A percentile compares a stretch with the other conserved stretches of the same genome.
These are phyloP conservation scores for Exserohilum turcica DNA, from an alignment of 2,329 filamentous ascomycete genomes.

Conservation along the genomic window DNA sequence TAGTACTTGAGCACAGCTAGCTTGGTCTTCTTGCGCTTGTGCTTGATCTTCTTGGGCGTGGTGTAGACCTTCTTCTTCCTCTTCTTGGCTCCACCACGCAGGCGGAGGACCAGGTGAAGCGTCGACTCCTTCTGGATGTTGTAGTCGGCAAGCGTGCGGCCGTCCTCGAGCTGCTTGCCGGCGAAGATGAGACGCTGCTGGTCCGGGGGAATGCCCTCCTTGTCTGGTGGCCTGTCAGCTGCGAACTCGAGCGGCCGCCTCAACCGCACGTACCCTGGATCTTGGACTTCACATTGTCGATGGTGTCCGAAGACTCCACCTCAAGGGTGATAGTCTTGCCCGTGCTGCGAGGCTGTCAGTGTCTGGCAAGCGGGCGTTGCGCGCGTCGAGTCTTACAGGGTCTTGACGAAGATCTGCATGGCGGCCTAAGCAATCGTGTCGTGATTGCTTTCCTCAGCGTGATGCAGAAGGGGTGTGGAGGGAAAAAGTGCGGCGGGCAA, in stretches of 20 bases:
- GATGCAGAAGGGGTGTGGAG: constrained; percentile 13
- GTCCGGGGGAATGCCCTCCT: constrained; percentile 99
- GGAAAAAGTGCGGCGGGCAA: background rate
- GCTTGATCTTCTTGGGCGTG: constrained; percentile 99
- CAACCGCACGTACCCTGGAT: constrained; percentile 63
- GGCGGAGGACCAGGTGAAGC: constrained; percentile 95
- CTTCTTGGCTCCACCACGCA: constrained; percentile 94
- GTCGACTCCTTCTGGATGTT: constrained; percentile 99
- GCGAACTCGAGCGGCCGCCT: background rate
- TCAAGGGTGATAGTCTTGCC: constrained; percentile 99
- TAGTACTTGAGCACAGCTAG: constrained; percentile 99
- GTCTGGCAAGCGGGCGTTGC: background rate
- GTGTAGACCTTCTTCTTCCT: constrained; percentile 99
- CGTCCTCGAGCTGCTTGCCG: constrained; percentile 99
- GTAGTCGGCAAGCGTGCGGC: constrained; percentile 98
- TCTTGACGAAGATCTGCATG: constrained; percentile 99
- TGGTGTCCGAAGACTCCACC: constrained; percentile 99
- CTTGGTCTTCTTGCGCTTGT: constrained; percentile 99
- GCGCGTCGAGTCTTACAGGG: constrained; percentile 48
- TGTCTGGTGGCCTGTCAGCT: constrained; percentile 69
- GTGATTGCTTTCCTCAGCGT: constrained; percentile 16
- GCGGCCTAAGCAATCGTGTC: constrained; percentile 11
- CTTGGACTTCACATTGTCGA: constrained; percentile 99
- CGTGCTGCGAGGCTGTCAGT: constrained; percentile 63
- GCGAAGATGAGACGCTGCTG: constrained; percentile 99